phyloP scores from a whole-genome alignment of 2,329 filamentous ascomycete species.

The Phoma herbarum region DNA sequence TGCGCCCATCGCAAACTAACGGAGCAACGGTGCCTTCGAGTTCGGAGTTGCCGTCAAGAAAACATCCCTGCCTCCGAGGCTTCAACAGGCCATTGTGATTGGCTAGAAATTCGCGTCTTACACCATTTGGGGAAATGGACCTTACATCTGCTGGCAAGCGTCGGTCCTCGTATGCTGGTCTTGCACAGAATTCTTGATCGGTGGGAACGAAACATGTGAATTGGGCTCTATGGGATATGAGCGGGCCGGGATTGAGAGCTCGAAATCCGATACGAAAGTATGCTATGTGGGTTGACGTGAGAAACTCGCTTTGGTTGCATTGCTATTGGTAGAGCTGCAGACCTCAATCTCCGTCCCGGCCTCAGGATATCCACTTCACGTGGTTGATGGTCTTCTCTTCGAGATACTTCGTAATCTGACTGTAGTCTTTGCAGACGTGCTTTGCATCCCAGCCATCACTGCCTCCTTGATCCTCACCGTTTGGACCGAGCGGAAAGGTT shows the following conservation, averaged over 20 bases:
- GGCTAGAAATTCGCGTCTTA: not conserved
- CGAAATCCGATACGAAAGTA: not conserved
- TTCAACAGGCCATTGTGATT: slow-evolving; percentile 9
- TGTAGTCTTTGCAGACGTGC: slow-evolving; percentile 47
- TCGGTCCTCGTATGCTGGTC: slow-evolving; percentile 2
- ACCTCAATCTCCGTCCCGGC: slow-evolving; percentile 1
- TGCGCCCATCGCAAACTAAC: slow-evolving; percentile 13
- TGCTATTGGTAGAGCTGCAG: slow-evolving; percentile 1
- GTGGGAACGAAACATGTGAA: not conserved
- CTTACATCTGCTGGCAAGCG: slow-evolving; percentile 7
- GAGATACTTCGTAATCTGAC: slow-evolving; percentile 42
- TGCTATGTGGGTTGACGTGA: not conserved
- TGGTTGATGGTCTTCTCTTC: slow-evolving; percentile 41
- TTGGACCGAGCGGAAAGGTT: slow-evolving; percentile 38
- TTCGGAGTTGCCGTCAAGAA: slow-evolving; percentile 23
- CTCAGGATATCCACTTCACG: slow-evolving; percentile 40
- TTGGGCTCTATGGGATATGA: not conserved
- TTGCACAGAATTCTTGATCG: slow-evolving; percentile 1
- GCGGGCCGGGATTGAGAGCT: not conserved
- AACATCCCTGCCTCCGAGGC: slow-evolving; percentile 8
- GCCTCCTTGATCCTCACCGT: slow-evolving; percentile 42
- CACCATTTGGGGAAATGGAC: slow-evolving; percentile 1
- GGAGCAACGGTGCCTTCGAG: slow-evolving; percentile 3
- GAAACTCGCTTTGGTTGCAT: not conserved
- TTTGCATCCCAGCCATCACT: slow-evolving; percentile 48